phyloP scores from a whole-genome alignment of 495 filamentous ascomycete genomes.

The Glonium stellatum region DNA sequence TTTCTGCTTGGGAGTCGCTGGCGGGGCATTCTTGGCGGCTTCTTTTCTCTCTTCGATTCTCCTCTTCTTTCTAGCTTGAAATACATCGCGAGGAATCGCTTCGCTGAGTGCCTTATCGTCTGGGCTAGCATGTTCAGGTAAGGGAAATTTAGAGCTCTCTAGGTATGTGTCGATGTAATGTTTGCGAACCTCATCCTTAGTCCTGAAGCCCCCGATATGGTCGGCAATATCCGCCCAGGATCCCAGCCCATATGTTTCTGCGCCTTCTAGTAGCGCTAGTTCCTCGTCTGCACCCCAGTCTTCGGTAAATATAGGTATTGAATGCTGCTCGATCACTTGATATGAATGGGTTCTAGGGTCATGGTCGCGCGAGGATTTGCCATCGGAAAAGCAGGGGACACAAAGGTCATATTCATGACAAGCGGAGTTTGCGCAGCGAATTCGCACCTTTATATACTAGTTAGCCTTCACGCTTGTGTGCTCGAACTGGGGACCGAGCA shows the following conservation, averaged over 20 bases:
- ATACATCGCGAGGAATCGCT: conserved; percentile 78
- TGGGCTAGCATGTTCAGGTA: conserved; percentile 77
- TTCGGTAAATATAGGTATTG: conserved; percentile 86
- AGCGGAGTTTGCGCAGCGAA: conserved; percentile 72
- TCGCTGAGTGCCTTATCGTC: conserved; percentile 69
- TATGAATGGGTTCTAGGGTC: conserved; percentile 77
- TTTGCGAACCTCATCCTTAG: conserved; percentile 88
- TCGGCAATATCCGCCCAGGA: conserved; percentile 98
- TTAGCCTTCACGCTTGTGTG: conserved; percentile 11
- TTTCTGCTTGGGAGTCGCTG: conserved; percentile 85
- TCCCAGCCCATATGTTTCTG: conserved; percentile 94
- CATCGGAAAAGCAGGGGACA: conserved; percentile 86
- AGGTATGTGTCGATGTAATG: conserved; percentile 89
- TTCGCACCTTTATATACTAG: conserved; percentile 62
- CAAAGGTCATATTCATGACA: conserved; percentile 97
- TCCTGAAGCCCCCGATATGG: conserved; percentile 90
- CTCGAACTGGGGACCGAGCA: background rate
- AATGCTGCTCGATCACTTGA: conserved; percentile 96
- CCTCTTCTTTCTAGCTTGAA: conserved; percentile 88
- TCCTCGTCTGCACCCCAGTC: conserved; percentile 99
- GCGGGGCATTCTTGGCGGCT: conserved; percentile 72
- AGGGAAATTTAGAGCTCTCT: conserved; percentile 71
- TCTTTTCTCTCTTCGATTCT: conserved; percentile 91
- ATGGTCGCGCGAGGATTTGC: conserved; percentile 68
- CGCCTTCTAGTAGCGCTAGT: conserved; percentile 81